A percentile compares a stretch with the other conserved stretches of the same genome.
phyloP scores from a whole-genome alignment of 176 grass and related monocot genomes.

The Oryza australiensis region DNA sequence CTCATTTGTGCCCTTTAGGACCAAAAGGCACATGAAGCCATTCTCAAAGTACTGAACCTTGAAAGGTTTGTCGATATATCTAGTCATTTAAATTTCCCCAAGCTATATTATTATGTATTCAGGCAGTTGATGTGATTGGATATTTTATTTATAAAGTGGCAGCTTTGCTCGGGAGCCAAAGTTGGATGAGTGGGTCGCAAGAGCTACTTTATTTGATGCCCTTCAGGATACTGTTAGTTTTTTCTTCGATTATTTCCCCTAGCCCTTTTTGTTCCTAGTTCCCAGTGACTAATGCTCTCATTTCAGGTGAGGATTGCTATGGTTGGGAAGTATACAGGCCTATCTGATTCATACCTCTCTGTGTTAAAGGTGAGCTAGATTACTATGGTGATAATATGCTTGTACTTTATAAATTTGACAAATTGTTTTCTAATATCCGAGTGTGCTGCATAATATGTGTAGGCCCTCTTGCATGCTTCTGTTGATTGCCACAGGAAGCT shows the following conservation, averaged over 20 bases:
- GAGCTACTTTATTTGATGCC: slow-evolving; percentile 52
- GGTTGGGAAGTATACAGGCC: slow-evolving; percentile 75
- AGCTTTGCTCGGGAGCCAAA: slow-evolving; percentile 52
- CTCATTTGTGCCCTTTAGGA: slow-evolving; percentile 39
- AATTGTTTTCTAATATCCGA: not conserved
- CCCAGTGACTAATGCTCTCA: not conserved
- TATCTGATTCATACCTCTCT: slow-evolving; percentile 75
- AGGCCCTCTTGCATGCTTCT: slow-evolving; percentile 85
- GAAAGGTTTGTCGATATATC: slow-evolving; percentile 52
- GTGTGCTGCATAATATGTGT: slow-evolving; percentile 13
- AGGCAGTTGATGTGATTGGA: not conserved
- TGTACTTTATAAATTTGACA: not conserved
- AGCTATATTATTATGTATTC: not conserved
- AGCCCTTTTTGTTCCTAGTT: slow-evolving; percentile 18
- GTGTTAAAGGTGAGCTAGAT: slow-evolving; percentile 60
- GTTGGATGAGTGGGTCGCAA: slow-evolving; percentile 62
- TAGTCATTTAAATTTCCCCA: slow-evolving; percentile 19
- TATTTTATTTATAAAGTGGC: slow-evolving; percentile 13
- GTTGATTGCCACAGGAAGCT: slow-evolving; percentile 68
- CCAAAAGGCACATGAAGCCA: slow-evolving; percentile 78
- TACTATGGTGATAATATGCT: not conserved
- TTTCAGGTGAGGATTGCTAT: slow-evolving; percentile 73
- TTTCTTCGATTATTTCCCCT: slow-evolving; percentile 10
- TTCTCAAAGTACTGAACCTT: slow-evolving; percentile 76
- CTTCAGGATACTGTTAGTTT: slow-evolving; percentile 63